phyloP scores from a whole-genome alignment of 1,139 yeast genomes.

The Hanseniaspora sp. region DNA sequence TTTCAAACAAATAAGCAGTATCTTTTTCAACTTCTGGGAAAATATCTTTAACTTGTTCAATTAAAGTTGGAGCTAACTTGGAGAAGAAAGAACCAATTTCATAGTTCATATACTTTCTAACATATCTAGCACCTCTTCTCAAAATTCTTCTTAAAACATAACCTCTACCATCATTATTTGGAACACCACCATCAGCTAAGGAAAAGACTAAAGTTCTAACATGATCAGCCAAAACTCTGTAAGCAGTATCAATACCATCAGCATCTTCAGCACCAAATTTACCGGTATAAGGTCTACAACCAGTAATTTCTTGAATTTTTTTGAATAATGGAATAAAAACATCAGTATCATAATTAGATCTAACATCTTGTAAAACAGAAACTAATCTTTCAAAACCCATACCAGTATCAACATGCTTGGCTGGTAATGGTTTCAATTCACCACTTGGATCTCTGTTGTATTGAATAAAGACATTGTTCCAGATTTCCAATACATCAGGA shows the following conservation, averaged over 20 bases:
- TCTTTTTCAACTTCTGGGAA: slow-evolving; percentile 83
- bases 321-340: slow-evolving; percentile 81
- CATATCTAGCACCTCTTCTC: slow-evolving; percentile 96
- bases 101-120: slow-evolving; percentile 87
- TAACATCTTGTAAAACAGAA: slow-evolving; percentile 78
- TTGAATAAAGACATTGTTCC: slow-evolving; percentile 96
- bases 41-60: slow-evolving; percentile 72
- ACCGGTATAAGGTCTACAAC: slow-evolving; percentile 82
- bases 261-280: slow-evolving; percentile 83
- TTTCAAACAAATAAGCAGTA: slow-evolving; percentile 69
- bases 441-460: slow-evolving; percentile 87
- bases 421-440: slow-evolving; percentile 73
- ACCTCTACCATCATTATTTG: slow-evolving; percentile 98
- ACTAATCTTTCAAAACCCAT: slow-evolving; percentile 97
- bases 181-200: slow-evolving; percentile 96
- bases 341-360: slow-evolving; percentile 93
- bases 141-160: slow-evolving; percentile 91
- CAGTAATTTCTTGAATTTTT: slow-evolving; percentile 82
- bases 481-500: slow-evolving; percentile 91
- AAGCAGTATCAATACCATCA: slow-evolving; percentile 95
- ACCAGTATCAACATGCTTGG: slow-evolving; percentile 94
- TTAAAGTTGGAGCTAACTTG: slow-evolving; percentile 81
- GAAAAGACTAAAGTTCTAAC: slow-evolving; percentile 95
- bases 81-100: slow-evolving; percentile 92
- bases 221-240: slow-evolving; percentile 96